Evolutionary conservation across 257 asterid species (phyloP), one percentile per base, ranked within the genome.

Genomic region (Scutellaria minor): DNA sequence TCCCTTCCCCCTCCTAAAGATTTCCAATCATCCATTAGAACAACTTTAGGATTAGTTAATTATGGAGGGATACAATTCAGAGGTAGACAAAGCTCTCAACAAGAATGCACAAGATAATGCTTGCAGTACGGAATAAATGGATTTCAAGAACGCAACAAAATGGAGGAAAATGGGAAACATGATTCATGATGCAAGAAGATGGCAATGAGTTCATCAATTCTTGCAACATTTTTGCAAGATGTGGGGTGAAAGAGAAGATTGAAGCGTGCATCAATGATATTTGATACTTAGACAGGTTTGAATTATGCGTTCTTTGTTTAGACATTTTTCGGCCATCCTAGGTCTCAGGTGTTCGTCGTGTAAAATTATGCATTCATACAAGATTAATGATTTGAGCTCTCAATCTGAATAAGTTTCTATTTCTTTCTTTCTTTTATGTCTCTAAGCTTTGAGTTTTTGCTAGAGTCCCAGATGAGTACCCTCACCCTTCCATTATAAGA

Each of bases 101-200:
- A 40, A 12, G 61, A 54, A 46, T 20, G 74, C 22, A 54, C 9
- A 61, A 45, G 60, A 56, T 9, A 18, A 57, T 48, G 62, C 27
- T 37, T 31, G 61, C 68, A 47, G 64, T 13, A 61, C 7, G 50
- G 13, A 15, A 9, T 24, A 52, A 31, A 56, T 57, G 71, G 70
- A 64, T 54, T 48, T 44, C 77, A 58, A 73, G 50, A 76, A 71
- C 46, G 10, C 47, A 45, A 54, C 2, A 35, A 46, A 69, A 20
- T 35, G 59, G 64, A 65, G 61, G 59, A 46, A 13, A 15, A 41
- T 41, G 27, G 15, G 60, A 50, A 22, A 31, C 48, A 39, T 22
- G 80, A 52, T 53, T 31, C 46, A 48, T 37, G 68, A 69, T 58
- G 73, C 85, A 66, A 51, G 73, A 73, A 78, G 50, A 56, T 10